Percentiles rank a stretch among this genome's conserved stretches.
Evolutionary conservation across 768 basidiomycete genomes (phyloP).

Genomic region (Serpula lacrymans): DNA sequence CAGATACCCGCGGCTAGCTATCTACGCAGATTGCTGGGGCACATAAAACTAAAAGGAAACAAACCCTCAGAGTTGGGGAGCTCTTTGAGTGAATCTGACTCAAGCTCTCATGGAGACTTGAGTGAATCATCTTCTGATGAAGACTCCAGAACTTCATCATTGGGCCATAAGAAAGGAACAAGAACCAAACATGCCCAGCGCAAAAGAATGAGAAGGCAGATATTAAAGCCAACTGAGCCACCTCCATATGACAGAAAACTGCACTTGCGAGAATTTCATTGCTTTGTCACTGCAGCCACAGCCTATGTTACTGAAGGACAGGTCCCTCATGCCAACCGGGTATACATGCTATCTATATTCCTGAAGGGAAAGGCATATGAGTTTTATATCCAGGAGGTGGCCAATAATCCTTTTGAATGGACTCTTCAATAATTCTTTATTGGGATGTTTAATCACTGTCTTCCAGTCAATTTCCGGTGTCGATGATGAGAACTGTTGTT

Average conservation of each 20-base stretch:
- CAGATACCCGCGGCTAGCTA: background rate
- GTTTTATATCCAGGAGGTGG: slow-evolving; percentile 24
- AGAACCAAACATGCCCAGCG: no score
- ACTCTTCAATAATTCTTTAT: slow-evolving; percentile 21
- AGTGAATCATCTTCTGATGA: no score
- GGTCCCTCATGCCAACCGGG: slow-evolving; percentile 11
- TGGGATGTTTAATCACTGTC: slow-evolving; percentile 30
- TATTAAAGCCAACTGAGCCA: slow-evolving; percentile 14
- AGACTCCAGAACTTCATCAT: no score
- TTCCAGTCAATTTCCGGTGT: slow-evolving; percentile 26
- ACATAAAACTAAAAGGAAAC: background rate
- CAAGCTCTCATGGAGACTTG: background rate
- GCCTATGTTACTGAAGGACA: slow-evolving; percentile 17
- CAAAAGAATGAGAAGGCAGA: slow-evolving; percentile 3
- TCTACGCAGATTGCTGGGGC: background rate
- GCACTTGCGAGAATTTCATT: slow-evolving; percentile 5
- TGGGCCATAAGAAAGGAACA: no score
- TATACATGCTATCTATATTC: slow-evolving; percentile 19
- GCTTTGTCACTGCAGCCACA: slow-evolving; percentile 13
- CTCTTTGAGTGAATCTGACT: background rate
- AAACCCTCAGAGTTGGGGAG: no score
- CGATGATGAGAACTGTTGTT: slow-evolving; percentile 25
- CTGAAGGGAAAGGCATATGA: slow-evolving; percentile 27
- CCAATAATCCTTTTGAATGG: slow-evolving; percentile 14
- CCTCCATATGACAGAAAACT: slow-evolving; percentile 11